A percentile compares a stretch with the other conserved stretches of the same genome.
Evolutionary conservation across 371 early-diverging fungal genomes (phyloP).

Genomic region (Quaeritorhiza haematococci): DNA sequence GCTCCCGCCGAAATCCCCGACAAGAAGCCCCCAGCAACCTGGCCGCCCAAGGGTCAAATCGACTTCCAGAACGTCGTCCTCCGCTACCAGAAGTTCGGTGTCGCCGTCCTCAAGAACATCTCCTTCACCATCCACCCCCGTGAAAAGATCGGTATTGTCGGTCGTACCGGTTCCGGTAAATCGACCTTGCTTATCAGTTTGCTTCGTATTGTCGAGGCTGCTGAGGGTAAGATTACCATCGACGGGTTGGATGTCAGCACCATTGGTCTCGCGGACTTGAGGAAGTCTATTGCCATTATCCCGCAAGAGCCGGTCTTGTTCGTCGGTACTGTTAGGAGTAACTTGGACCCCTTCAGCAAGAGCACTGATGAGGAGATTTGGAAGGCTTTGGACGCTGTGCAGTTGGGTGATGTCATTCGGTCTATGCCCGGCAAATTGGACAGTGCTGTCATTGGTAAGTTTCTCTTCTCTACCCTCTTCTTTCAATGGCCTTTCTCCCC

Average conservation of each 20-base stretch:
- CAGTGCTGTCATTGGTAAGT: slow-evolving; percentile 16
- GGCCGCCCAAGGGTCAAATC: slow-evolving; percentile 47
- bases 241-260: slow-evolving; percentile 52
- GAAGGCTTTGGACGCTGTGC: slow-evolving; percentile 30
- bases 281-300: slow-evolving; percentile 61
- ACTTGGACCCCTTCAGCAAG: slow-evolving; percentile 35
- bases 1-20: slow-evolving; percentile 30
- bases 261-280: slow-evolving; percentile 50
- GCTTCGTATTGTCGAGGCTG: slow-evolving; percentile 54
- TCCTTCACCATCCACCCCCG: slow-evolving; percentile 45
- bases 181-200: slow-evolving; percentile 40
- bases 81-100: slow-evolving; percentile 53
- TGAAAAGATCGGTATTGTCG: slow-evolving; percentile 65
- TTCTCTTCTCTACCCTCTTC: neutral
- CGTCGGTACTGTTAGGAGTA: slow-evolving; percentile 42
- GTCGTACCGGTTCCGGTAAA: slow-evolving; percentile 44
- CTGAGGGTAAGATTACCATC: slow-evolving; percentile 51
- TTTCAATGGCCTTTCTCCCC: neutral
- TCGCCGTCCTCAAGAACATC: slow-evolving; percentile 57
- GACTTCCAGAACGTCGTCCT: slow-evolving; percentile 52
- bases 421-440: slow-evolving; percentile 24
- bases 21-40: slow-evolving; percentile 23
- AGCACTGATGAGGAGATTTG: slow-evolving; percentile 34
- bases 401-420: slow-evolving; percentile 12
- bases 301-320: slow-evolving; percentile 46